phyloP scores from a whole-genome alignment of 495 filamentous ascomycete genomes.

The Talaromyces trachyspermus region DNA sequence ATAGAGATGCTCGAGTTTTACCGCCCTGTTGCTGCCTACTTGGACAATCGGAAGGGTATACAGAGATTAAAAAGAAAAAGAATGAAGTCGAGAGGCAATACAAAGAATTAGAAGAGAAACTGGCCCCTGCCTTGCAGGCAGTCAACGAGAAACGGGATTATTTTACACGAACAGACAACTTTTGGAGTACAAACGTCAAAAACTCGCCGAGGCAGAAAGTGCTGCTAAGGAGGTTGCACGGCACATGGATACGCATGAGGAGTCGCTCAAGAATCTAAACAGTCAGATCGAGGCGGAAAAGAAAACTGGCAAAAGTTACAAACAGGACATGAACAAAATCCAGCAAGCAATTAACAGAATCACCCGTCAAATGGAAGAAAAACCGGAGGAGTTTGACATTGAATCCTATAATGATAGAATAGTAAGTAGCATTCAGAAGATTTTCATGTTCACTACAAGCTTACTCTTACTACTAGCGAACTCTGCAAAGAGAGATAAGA shows the following conservation, averaged over 20 bases:
- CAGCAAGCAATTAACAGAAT: constrained; percentile 37
- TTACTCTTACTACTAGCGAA: constrained; percentile 25
- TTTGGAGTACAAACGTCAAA: constrained; percentile 44
- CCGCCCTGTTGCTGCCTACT: constrained; percentile 60
- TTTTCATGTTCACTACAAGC: neutral
- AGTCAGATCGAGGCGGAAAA: constrained; percentile 52
- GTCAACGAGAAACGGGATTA: constrained; percentile 63
- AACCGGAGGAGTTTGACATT: constrained; percentile 46
- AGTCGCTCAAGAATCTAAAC: constrained; percentile 47
- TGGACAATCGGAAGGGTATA: constrained; percentile 20
- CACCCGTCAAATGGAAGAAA: constrained; percentile 39
- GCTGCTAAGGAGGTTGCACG: constrained; percentile 42
- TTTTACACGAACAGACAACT: constrained; percentile 33
- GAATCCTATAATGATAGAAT: constrained; percentile 45
- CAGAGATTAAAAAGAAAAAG: constrained; percentile 39
- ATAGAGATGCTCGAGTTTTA: constrained; percentile 60
- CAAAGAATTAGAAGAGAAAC: constrained; percentile 47
- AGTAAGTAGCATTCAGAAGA: constrained; percentile 21
- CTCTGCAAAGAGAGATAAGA: constrained; percentile 27
- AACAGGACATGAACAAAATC: constrained; percentile 37
- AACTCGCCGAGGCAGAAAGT: constrained; percentile 42
- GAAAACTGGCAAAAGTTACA: constrained; percentile 39
- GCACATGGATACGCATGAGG: constrained; percentile 45
- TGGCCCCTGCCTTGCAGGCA: constrained; percentile 59
- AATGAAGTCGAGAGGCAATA: constrained; percentile 44